A percentile compares a stretch with the other conserved stretches of the same genome.
phyloP scores from a whole-genome alignment of 768 basidiomycete species.

The Podaxis sp. region DNA sequence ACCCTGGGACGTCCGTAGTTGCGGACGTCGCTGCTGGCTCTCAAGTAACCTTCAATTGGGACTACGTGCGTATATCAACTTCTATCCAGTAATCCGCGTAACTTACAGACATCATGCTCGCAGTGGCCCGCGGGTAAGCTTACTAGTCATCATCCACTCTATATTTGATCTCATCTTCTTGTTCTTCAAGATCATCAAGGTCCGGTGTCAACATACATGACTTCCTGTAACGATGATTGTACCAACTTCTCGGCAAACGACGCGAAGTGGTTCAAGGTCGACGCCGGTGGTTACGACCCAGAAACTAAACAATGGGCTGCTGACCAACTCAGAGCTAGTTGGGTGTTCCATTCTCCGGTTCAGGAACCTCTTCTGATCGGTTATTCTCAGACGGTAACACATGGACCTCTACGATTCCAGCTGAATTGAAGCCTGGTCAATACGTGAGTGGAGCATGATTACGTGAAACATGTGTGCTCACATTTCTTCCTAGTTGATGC shows the following conservation, averaged over 20 bases:
- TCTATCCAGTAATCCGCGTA: constrained; percentile 5
- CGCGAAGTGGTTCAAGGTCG: constrained; percentile 51
- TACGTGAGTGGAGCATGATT: constrained; percentile 39
- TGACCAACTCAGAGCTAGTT: constrained; percentile 40
- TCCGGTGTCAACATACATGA: constrained; percentile 53
- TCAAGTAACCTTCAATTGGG: constrained; percentile 43
- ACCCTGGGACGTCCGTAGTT: constrained; percentile 33
- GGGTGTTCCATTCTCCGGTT: constrained; percentile 19
- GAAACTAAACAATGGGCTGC: constrained; percentile 40
- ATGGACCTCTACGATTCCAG: constrained; percentile 46
- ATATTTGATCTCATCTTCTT: constrained; percentile 10
- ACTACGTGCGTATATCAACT: constrained; percentile 32
- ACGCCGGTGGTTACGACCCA: constrained; percentile 43
- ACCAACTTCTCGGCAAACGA: constrained; percentile 34
- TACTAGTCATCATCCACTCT: constrained; percentile 12
- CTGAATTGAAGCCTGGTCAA: constrained; percentile 41
- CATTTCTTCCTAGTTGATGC: constrained; percentile 35
- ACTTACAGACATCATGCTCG: constrained; percentile 12
- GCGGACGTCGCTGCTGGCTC: constrained; percentile 42
- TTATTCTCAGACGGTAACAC: constrained; percentile 31
- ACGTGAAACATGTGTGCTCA: constrained; percentile 4
- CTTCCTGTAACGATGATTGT: constrained; percentile 47
- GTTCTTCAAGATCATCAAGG: constrained; percentile 43
- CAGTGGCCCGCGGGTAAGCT: constrained; percentile 39
- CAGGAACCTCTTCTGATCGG: constrained; percentile 11